A percentile compares a stretch with the other conserved stretches of the same genome.
These are phyloP conservation scores for Blakeslea trispora DNA, from an alignment of 371 early-diverging fungal genomes.

Conservation along the genomic window DNA sequence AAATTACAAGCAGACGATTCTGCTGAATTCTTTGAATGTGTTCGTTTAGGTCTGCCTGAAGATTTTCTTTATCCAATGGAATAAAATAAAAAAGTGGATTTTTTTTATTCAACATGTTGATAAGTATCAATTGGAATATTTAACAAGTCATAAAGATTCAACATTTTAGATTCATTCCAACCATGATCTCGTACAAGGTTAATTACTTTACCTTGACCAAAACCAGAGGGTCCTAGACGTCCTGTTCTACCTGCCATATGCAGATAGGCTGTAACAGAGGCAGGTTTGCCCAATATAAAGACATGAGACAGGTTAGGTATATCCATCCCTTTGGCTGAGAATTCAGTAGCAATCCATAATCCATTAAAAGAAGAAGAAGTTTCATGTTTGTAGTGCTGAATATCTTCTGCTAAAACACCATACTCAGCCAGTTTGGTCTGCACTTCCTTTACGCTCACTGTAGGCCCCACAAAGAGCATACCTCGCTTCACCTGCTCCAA, in stretches of 20 bases:
- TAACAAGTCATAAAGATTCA: slow-evolving; percentile 41
- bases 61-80: background rate
- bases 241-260: slow-evolving; percentile 88
- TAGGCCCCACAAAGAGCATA: slow-evolving; percentile 60
- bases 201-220: slow-evolving; percentile 57
- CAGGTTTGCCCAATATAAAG: slow-evolving; percentile 74
- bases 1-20: background rate
- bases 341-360: slow-evolving; percentile 75
- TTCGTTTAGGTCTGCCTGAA: background rate
- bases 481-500: slow-evolving; percentile 54
- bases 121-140: slow-evolving; percentile 31
- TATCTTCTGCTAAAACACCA: slow-evolving; percentile 28
- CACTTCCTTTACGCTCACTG: slow-evolving; percentile 31
- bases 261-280: slow-evolving; percentile 65
- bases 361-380: no score
- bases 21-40: background rate
- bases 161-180: slow-evolving; percentile 36
- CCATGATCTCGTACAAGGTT: slow-evolving; percentile 56
- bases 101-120: slow-evolving; percentile 38
- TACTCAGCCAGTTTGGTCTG: slow-evolving; percentile 27
- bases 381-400: slow-evolving; percentile 23
- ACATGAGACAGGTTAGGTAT: slow-evolving; percentile 85
- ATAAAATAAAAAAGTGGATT: background rate
- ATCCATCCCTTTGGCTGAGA: slow-evolving; percentile 86
- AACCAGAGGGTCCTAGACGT: slow-evolving; percentile 53